These are phyloP conservation scores for Suillus discolor DNA, from an alignment of 768 basidiomycete species.

Conservation along the genomic window DNA sequence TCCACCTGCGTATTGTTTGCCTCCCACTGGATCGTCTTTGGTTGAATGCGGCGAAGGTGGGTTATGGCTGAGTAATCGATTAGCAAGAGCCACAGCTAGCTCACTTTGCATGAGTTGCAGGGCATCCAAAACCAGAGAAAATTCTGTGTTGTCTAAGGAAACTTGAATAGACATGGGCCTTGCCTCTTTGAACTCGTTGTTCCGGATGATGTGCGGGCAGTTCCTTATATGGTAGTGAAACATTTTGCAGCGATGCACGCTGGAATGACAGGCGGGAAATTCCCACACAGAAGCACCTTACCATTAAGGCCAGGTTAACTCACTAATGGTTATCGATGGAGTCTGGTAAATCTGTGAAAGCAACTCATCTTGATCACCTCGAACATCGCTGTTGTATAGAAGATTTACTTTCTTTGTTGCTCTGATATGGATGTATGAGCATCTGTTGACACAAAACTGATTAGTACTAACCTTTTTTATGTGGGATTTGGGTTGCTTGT, in stretches of 20 bases:
- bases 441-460: too few species aligned
- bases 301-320: background rate
- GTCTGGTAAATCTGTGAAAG: background rate
- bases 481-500: too few species aligned
- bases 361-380: background rate
- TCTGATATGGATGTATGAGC: background rate
- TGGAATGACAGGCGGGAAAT: background rate
- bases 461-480: too few species aligned
- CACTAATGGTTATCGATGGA: background rate
- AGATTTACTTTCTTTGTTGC: background rate
- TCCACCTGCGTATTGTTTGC: background rate
- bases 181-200: background rate
- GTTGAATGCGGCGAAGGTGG: background rate
- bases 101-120: background rate
- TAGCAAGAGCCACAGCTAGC: background rate
- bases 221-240: background rate
- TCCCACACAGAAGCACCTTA: background rate
- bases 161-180: background rate
- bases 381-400: background rate
- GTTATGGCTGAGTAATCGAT: background rate
- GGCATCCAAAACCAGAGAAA: constrained; percentile 1
- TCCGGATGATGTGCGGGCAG: background rate
- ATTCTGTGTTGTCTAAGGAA: background rate
- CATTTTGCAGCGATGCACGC: background rate
- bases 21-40: background rate